These are phyloP conservation scores for Amanita brunnescens DNA, from an alignment of 768 basidiomycete species.

Conservation along the genomic window DNA sequence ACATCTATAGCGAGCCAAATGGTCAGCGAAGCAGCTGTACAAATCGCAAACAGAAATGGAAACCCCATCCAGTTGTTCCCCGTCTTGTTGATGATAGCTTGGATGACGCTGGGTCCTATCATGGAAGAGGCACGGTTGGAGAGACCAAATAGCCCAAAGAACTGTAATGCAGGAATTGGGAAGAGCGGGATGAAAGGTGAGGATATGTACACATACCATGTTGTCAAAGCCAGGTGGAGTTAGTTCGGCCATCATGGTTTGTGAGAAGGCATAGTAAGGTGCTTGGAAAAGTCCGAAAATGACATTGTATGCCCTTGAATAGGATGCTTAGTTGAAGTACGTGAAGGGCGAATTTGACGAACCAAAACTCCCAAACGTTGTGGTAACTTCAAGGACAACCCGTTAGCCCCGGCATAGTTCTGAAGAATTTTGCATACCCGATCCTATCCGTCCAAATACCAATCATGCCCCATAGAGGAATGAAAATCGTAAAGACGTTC, in stretches of 20 bases:
- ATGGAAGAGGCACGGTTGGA: slow-evolving; percentile 82
- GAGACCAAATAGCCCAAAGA: slow-evolving; percentile 81
- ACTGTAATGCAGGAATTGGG: slow-evolving; percentile 31
- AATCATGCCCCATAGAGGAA: slow-evolving; percentile 82
- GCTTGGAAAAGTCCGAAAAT: slow-evolving; percentile 78
- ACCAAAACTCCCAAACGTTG: slow-evolving; percentile 87
- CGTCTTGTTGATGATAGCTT: slow-evolving; percentile 67
- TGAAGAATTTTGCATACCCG: slow-evolving; percentile 34
- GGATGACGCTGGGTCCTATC: slow-evolving; percentile 81
- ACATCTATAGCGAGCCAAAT: slow-evolving; percentile 76
- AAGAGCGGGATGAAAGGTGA: background rate
- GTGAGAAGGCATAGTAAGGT: slow-evolving; percentile 80
- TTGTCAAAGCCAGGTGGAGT: slow-evolving; percentile 85
- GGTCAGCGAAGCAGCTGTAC: slow-evolving; percentile 51
- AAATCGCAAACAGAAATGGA: slow-evolving; percentile 74
- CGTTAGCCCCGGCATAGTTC: slow-evolving; percentile 27
- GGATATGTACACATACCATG: slow-evolving; percentile 28
- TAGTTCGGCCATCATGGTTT: slow-evolving; percentile 86
- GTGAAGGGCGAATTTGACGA: background rate
- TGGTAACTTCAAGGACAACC: slow-evolving; percentile 25
- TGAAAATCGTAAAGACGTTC: slow-evolving; percentile 66
- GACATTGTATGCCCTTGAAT: slow-evolving; percentile 66
- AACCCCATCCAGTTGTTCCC: slow-evolving; percentile 80
- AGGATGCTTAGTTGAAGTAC: background rate
- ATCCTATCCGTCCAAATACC: slow-evolving; percentile 74